Evolutionary conservation across 352 stramenopile species (phyloP).

Genomic region (Pythium sp.): DNA sequence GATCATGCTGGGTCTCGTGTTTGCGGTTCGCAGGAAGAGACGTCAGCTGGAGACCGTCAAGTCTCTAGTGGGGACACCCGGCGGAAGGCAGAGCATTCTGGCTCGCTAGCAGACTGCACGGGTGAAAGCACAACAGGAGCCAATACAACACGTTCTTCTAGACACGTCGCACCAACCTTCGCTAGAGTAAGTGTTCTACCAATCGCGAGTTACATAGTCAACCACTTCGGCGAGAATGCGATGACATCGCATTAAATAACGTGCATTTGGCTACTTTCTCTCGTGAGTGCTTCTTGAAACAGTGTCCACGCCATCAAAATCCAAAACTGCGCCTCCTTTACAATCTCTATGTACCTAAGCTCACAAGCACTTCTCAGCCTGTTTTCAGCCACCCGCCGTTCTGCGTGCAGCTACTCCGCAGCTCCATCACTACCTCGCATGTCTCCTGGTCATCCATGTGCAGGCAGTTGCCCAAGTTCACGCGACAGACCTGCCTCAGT

Average conservation of each 20-base stretch:
- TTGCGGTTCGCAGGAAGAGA: slow-evolving; percentile 1
- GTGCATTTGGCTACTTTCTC: neutral
- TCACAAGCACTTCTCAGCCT: slow-evolving; percentile 15
- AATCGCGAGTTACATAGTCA: neutral
- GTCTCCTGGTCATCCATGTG: slow-evolving; percentile 69
- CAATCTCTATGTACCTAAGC: neutral
- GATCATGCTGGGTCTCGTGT: neutral
- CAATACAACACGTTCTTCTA: neutral
- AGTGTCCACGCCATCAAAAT: slow-evolving; percentile 1
- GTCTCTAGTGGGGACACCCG: neutral
- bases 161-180: neutral
- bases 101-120: neutral
- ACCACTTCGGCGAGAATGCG: neutral
- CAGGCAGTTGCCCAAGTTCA: slow-evolving; percentile 51
- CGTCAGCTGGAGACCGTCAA: neutral
- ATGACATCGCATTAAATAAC: slow-evolving; percentile 3
- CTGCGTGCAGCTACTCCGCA: slow-evolving; percentile 41
- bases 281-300: neutral
- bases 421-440: slow-evolving; percentile 54
- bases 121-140: neutral
- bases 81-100: neutral
- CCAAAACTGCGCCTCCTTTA: slow-evolving; percentile 2
- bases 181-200: neutral
- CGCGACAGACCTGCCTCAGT: slow-evolving; percentile 45
- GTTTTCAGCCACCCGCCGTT: slow-evolving; percentile 70